Evolutionary conservation across 2,329 filamentous ascomycete species (phyloP).

Genomic region (Pseudogymnoascus sp.): DNA sequence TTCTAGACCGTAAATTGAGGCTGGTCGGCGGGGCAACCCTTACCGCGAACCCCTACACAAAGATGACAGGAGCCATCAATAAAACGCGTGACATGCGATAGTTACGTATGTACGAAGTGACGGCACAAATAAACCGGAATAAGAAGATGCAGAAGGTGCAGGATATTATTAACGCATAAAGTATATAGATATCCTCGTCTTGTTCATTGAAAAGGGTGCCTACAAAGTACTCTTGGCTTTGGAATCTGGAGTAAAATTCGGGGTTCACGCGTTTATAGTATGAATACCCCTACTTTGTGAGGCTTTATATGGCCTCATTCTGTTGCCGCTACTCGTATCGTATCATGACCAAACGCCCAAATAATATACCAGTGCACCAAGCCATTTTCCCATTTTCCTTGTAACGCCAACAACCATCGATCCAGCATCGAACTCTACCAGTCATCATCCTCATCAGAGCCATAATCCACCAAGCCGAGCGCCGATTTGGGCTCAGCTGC

Average conservation of each 20-base stretch:
- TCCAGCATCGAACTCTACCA: not conserved
- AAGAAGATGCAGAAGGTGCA: not conserved
- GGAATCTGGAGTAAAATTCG: not conserved
- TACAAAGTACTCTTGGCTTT: not conserved
- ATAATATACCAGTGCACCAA: not conserved
- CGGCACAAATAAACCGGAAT: not conserved
- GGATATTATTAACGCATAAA: not conserved
- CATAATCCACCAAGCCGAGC: conserved; percentile 47
- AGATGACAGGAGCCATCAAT: not conserved
- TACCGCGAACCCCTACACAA: not conserved
- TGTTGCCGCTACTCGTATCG: not conserved
- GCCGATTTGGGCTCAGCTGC: not conserved
- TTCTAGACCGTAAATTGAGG: conserved; percentile 5
- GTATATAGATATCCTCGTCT: not conserved
- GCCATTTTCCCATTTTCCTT: not conserved
- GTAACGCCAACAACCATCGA: not conserved
- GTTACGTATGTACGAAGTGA: not conserved
- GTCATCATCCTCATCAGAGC: conserved; percentile 46
- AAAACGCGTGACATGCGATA: not conserved
- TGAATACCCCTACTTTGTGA: conserved; percentile 4
- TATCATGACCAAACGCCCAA: not conserved
- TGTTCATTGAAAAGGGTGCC: not conserved
- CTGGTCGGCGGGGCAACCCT: conserved; percentile 1
- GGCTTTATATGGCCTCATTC: conserved; percentile 1
- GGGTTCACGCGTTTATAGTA: conserved; percentile 4